These are phyloP conservation scores for Typha latifolia DNA, from an alignment of 176 grass and related monocot genomes.

Conservation along the genomic window DNA sequence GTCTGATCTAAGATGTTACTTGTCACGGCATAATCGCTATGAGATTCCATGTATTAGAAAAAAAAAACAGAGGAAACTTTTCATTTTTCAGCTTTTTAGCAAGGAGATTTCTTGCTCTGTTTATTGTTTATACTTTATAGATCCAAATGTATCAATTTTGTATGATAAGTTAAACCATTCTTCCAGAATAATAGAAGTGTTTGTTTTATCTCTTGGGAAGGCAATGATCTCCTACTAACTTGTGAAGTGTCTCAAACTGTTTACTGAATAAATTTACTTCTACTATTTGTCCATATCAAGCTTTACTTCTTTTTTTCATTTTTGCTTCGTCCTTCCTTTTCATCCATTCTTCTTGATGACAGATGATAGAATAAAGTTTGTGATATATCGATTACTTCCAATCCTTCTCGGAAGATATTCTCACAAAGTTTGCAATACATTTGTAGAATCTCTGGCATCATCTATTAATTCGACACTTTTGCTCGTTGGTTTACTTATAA, in stretches of 20 bases:
- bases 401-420: background rate
- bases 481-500: background rate
- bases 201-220: background rate
- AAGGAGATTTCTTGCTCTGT: background rate
- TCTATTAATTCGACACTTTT: background rate
- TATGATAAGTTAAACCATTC: background rate
- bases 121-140: background rate
- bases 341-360: background rate
- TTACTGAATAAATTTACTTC: too few species aligned
- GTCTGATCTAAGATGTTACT: conserved; percentile 5
- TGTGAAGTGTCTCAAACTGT: too few species aligned
- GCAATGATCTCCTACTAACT: too few species aligned
- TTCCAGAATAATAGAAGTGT: background rate
- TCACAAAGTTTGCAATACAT: background rate
- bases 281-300: too few species aligned
- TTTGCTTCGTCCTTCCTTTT: too few species aligned
- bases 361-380: background rate
- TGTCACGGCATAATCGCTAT: background rate
- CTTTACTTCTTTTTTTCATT: too few species aligned
- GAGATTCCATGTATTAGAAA: background rate
- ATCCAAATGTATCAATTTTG: background rate
- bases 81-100: background rate
- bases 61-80: background rate
- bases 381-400: background rate
- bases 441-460: background rate